These are phyloP conservation scores for Tripidium arundinaceum DNA, from an alignment of 202 grass and related monocot species.

Conservation along the genomic window DNA sequence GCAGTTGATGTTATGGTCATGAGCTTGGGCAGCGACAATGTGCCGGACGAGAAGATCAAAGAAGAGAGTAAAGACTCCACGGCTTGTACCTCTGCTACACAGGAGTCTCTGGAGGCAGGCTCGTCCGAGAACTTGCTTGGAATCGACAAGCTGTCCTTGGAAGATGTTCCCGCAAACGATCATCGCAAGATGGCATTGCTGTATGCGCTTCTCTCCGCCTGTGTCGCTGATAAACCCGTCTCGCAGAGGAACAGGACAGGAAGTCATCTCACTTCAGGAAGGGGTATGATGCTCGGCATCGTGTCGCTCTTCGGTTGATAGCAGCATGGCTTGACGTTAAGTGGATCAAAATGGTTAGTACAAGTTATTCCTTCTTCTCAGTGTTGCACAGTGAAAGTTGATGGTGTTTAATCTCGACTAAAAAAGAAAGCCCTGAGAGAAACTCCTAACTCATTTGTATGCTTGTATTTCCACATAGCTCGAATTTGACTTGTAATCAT, in stretches of 20 bases:
- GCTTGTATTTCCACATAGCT: neutral
- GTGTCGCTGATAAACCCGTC: conserved; percentile 65
- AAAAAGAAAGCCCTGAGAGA: neutral
- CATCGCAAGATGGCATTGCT: conserved; percentile 64
- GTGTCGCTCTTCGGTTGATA: conserved; percentile 69
- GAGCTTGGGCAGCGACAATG: conserved; percentile 35
- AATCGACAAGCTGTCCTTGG: conserved; percentile 40
- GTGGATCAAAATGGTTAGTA: conserved; percentile 87
- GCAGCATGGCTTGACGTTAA: conserved; percentile 86
- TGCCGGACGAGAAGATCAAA: neutral
- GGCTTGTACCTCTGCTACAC: neutral
- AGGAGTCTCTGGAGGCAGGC: conserved; percentile 20
- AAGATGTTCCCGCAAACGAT: conserved; percentile 48
- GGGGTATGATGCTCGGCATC: conserved; percentile 87
- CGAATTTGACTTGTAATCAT: neutral
- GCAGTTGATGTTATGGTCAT: conserved; percentile 76
- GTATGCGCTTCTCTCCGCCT: conserved; percentile 74
- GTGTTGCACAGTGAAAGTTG: neutral
- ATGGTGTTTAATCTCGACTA: neutral
- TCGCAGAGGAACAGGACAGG: conserved; percentile 54
- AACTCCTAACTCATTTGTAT: neutral
- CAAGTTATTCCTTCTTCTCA: conserved; percentile 14
- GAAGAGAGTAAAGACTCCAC: neutral
- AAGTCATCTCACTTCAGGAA: conserved; percentile 68
- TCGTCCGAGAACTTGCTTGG: conserved; percentile 41